Evolutionary conservation across 495 filamentous ascomycete species (phyloP), one percentile per base, ranked within the genome.

Genomic region (Usnea hakonensis): DNA sequence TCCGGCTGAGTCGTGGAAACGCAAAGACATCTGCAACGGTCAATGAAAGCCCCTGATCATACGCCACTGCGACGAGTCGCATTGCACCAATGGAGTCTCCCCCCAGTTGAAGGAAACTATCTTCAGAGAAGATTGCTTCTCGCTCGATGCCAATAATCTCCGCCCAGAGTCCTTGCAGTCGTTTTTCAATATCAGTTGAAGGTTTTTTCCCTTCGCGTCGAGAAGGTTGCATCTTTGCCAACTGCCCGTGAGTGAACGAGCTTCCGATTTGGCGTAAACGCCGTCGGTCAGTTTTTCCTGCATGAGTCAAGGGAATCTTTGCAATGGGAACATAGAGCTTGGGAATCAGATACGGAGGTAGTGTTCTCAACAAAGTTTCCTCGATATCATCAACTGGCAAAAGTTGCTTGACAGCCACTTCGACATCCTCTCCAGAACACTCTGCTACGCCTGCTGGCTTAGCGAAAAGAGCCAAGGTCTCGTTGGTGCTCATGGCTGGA

Each of bases 81-180:
- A 80, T 80, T 2, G 78, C 78, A 8, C 74, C 56, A 11, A 80
- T 69, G 14, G 78, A 80, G 61, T 79, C 75, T 36, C 78, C 78
- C 36, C 78, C 78, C 0, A 77, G 71, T 2, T 73, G 72, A 71
- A 80, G 77, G 66, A 80, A 80, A 65, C 76, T 76, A 60, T 79
- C 76, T 14, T 77, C 73, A 0, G 74, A 62, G 14, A 74, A 75
- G n/a, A 82, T 76, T 5, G 72, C 55, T 19, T 73, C 72, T 0
- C 64, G 53, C 2, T 55, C 19, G 2, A 81, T 64, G 2, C 71
- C 71, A 0, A 85, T 71, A 1, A 79, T 73, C 1, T 70, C 67
- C 6, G 75, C 75, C 82, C 81, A 84, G 10, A 77, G 65, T 4
- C 69, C 57, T 37, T 70, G 76, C 2, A 85, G 68, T 19, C 69